Base-by-base conservation (phyloP, 1,284 basidiomycete species). In the Earliella scabrosa region DNA sequence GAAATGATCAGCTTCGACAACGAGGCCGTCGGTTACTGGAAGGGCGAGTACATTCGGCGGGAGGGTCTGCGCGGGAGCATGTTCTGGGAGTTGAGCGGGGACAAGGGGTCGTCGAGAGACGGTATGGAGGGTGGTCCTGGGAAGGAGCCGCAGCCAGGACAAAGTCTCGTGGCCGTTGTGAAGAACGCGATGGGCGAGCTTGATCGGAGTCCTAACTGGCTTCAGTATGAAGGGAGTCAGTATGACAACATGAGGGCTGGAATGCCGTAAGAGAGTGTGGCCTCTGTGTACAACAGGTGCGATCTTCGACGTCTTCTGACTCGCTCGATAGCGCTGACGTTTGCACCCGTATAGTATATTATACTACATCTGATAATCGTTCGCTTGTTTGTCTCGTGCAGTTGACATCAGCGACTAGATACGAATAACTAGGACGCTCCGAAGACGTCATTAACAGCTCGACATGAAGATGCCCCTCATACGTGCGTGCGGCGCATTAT, bases 61-160 rank as follows among this genome's bases (percentile, higher is more conserved):
- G 81, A 88, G 68, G 82, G 85, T 0, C 73, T 95, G 14, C 87
- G 86, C 2, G 93, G 92, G 4, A 88, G 87, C 59, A 93, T 94
- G 92, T 93, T 88, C 66, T 93, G 91, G 91, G 90, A 93, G 70
- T 76, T 93, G 52, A 90, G 87, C 64, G 90, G 90, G 2, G 90
- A 93, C 73, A 93, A 93, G 71, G 86, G 84, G 5, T 72, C 72
- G 11, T 65, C 71, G 23, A 77, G 88, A 55, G 82, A 88, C 24
- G 88, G 82, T 5, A 88, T 92, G 83, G 90, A 92, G 62, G 71
- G 75, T 18, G 68, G 71, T 1, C 65, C 63, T n/a, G 71, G 71
- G 13, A 74, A 74, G 60, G 72, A 72, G 18, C 57, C 69, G 23
- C 71, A 70, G 53, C 69, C 70, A 10, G 68, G 70, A 21, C 56